Evolutionary conservation across 345 rosid genomes (phyloP).

Genomic region (rapeseed (Brassica napus)): DNA sequence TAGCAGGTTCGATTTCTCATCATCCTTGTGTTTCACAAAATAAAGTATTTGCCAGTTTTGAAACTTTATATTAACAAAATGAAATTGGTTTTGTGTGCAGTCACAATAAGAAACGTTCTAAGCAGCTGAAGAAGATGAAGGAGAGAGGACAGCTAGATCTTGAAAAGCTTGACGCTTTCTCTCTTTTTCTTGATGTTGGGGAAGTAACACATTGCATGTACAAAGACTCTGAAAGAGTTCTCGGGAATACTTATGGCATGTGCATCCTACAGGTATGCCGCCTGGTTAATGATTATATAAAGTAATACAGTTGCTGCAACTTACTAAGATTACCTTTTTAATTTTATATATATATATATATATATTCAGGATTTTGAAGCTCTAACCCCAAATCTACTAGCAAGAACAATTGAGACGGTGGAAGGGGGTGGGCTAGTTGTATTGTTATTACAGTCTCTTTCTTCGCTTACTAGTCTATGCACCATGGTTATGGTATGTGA

Average conservation of each 20-base stretch:
- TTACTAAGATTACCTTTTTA: too few relatives aligned
- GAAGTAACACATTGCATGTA: constrained; percentile 81
- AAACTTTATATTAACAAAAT: background rate
- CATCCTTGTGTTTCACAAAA: background rate
- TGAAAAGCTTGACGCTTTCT: constrained; percentile 87
- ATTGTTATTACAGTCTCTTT: constrained; percentile 75
- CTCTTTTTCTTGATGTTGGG: constrained; percentile 83
- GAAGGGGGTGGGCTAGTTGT: constrained; percentile 93
- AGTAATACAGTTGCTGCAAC: background rate
- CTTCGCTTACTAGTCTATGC: constrained; percentile 80
- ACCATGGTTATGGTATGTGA: constrained; percentile 91
- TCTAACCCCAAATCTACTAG: constrained; percentile 92
- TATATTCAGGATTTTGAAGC: constrained; percentile 99
- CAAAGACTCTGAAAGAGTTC: constrained; percentile 85
- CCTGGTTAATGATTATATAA: background rate
- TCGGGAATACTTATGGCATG: constrained; percentile 97
- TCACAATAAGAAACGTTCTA: constrained; percentile 81
- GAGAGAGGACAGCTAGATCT: constrained; percentile 93
- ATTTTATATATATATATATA: too few relatives aligned
- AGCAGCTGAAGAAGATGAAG: constrained; percentile 83
- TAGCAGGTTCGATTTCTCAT: constrained; percentile 68
- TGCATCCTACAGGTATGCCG: constrained; percentile 78
- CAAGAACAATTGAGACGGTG: constrained; percentile 95
- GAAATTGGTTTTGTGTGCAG: constrained; percentile 50
- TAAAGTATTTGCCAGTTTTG: background rate